Evolutionary conservation across 768 basidiomycete genomes (phyloP), one percentile per base, ranked within the genome.

Genomic region (Agaricus subrufescens): DNA sequence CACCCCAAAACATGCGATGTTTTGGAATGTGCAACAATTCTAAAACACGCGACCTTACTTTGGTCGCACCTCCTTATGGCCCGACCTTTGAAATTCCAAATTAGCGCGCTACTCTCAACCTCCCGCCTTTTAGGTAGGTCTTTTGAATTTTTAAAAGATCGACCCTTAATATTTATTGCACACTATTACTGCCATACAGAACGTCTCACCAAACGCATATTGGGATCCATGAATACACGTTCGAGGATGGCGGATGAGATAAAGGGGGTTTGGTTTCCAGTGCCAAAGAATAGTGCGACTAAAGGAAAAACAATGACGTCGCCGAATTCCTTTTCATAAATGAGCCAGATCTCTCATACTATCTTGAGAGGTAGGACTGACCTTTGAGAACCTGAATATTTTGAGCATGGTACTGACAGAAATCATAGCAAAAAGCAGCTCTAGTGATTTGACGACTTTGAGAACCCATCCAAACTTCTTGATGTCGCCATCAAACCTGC

Each of bases 261-360:
- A 59, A 66, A 71, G 34, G 69, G 68, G 3, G 68, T 71, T 43
- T 71, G 69, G 25, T 71, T 71, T 12, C 69, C 68, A 30, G 69
- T 68, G 29, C 68, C 69, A 55, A 71, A 69, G 56, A 71, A 71
- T 45, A 69, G 60, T 14, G 67, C 68, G 29, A 67, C 65, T 11
- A 69, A 63, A 10, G 69, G 68, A 54, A 66, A 69, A 9, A 71
- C 65, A 34, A 71, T 64, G 25, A 63, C 62, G 37, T 71, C 66
- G 25, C 67, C 67, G 50, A 68, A 71, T 50, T 64, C 65, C 67
- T 69, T 34, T 34, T 34, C 34, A 40, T 12, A 34, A 37, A 2
- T 4, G 1, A 15, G 31, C 45, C 26, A 34, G 27, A 15, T 39
- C 11, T 42, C 11, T 12, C 25, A 37, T 3, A 12, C 26, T 27